Evolutionary conservation across 177 flowering plant species (phyloP), one percentile per base, ranked within the genome.

Genomic region (Vitis hybrid): DNA sequence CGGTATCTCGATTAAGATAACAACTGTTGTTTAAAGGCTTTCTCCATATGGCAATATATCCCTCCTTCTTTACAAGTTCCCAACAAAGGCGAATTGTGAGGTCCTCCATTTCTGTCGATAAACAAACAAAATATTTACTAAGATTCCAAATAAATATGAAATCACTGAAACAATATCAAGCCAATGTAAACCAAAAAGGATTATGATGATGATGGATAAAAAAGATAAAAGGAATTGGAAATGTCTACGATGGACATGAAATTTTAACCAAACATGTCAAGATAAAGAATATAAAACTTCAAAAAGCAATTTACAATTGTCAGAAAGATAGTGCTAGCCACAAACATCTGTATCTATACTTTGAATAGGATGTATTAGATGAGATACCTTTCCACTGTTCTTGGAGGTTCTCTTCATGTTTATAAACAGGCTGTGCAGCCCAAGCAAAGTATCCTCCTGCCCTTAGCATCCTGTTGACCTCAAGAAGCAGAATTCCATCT

Each of bases 11-110:
- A 66, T 63, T 86, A 53, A 83, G 63, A 78, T 91, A 92, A 76
- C 97, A 92, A 59, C 78, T 84, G 67, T 91, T 89, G 77, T 88
- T 82, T 48, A 84, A 59, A 17, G 99, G 98, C 74, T 95, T 95
- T 79, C 79, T 83, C 99, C 99, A 95, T 65, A 93, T 91, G 61
- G 99, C 99, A 78, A 93, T 75, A 71, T 95, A 91, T 32, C 98
- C 98, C 78, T 91, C 96, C 83, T 89, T 93, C 70, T 87, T 89
- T 65, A 95, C 90, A 78, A 95, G 97, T 61, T 84, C 77, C 98
- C 99, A 95, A 76, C 99, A 95, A 67, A 95, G 86, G 5, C 92
- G 87, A 70, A 52, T 74, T 11, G 99, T 91, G 74, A 95, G 92
- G 66, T 91, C 78, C 64, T 86, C 85, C 98, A 95, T 93, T 77